Percentiles rank a stretch among this genome's conserved stretches.
phyloP scores from a whole-genome alignment of 176 grass and related monocot species.

The Paspalum notatum region DNA sequence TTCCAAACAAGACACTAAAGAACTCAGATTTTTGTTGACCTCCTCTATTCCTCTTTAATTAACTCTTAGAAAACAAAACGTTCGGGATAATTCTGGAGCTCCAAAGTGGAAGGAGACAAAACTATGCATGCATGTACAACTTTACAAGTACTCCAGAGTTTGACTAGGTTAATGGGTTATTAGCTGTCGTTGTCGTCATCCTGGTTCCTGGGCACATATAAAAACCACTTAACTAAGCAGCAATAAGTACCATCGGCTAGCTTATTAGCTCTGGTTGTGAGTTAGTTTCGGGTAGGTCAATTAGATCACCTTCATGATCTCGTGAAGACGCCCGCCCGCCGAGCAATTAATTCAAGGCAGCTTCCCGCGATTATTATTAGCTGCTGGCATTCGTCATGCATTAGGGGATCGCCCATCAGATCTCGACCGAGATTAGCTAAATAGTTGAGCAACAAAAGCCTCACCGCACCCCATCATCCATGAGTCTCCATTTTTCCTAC shows the following conservation, averaged over 20 bases:
- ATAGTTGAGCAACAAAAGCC: conserved; percentile 7
- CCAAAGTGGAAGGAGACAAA: background rate
- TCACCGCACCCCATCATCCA: background rate
- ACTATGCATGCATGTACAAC: no score
- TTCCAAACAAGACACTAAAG: background rate
- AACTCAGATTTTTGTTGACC: background rate
- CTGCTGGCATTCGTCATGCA: conserved; percentile 40
- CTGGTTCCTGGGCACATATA: background rate
- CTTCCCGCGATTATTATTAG: conserved; percentile 1
- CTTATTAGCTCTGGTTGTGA: background rate
- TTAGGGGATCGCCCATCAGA: background rate
- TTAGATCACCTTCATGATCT: conserved; percentile 42
- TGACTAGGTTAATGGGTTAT: no score
- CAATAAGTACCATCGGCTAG: background rate
- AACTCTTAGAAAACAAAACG: background rate
- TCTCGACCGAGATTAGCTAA: background rate
- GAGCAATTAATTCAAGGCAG: conserved; percentile 36
- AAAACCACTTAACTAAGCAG: background rate
- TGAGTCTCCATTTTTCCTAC: conserved; percentile 37
- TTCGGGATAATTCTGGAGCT: background rate
- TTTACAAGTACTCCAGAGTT: background rate
- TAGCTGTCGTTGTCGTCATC: background rate
- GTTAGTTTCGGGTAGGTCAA: conserved; percentile 37
- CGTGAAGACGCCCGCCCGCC: background rate
- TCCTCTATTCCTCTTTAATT: background rate